These are phyloP conservation scores for Pyrenophora teres DNA, from an alignment of 2,329 filamentous ascomycete genomes.

Conservation along the genomic window DNA sequence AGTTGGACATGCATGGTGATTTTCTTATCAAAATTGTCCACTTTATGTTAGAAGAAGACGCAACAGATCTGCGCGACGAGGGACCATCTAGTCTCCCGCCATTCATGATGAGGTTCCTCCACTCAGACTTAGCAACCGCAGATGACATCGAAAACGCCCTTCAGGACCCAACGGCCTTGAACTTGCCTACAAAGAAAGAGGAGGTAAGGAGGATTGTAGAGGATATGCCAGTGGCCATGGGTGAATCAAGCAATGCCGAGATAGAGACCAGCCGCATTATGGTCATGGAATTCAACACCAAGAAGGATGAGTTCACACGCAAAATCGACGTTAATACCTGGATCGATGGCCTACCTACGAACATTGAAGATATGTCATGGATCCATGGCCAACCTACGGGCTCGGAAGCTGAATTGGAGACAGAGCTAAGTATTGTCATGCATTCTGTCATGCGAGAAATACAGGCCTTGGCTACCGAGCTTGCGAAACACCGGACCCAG, in stretches of 20 bases:
- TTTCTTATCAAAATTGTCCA: no score
- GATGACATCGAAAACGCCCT: neutral
- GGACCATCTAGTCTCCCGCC: conserved; percentile 8
- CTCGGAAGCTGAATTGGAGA: no score
- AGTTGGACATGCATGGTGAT: no score
- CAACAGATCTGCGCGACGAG: conserved; percentile 5
- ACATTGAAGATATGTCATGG: no score
- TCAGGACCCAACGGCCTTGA: conserved; percentile 3
- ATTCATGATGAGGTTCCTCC: conserved; percentile 3
- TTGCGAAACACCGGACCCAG: no score
- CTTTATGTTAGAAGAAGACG: neutral
- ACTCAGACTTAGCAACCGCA: conserved; percentile 14
- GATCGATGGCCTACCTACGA: no score
- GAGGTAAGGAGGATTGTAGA: neutral
- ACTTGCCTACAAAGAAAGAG: neutral
- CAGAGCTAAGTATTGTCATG: no score
- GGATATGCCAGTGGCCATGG: neutral
- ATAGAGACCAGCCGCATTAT: neutral
- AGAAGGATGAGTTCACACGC: neutral
- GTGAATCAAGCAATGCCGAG: neutral
- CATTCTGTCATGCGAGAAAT: no score
- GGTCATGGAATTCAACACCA: neutral
- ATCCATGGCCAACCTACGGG: no score
- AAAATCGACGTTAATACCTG: no score
- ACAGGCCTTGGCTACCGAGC: no score